Base-by-base conservation (phyloP, 345 rosid species). In the Sisymbrium altissimum region DNA sequence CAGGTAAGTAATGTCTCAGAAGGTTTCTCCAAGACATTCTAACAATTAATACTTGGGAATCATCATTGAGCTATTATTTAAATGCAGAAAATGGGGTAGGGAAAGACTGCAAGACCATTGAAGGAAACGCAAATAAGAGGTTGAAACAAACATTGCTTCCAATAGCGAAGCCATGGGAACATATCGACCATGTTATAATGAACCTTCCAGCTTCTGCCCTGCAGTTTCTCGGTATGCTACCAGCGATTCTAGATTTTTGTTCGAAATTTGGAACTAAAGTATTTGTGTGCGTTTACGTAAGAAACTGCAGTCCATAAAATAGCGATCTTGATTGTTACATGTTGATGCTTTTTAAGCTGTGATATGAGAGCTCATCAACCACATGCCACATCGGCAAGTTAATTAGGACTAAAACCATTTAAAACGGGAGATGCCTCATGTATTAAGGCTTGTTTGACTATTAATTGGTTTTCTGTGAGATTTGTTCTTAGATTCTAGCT, bases 161-260 rank as follows among this genome's bases (percentile, higher is more conserved):
- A 55, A 64, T 77, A 18, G 46, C 87, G 45, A 92, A 84, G 85
- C 79, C 96, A 1, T 87, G 96, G 97, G 96, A 90, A 80, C 97
- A 92, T 76, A 71, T 92, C 59, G 97, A 95, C 83, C 99, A 92
- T 80, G 81, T 95, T 55, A 84, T 95, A 45, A 95, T 95, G 99
- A 95, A 95, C 82, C 99, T 95, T 78, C 99, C 99, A 48, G 99
- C 96, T 64, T 95, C 99, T 77, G 97, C 97, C 64, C 66, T 90
- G 61, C 77, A 85, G 50, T 95, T 95, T 83, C 83, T 95, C 41
- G 97, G 97, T 92, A 84, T 14, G 62, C 40, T 50, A 11, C 18
- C 23, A 18, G 43, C 5, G 25, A 2, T 53, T 35, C 6, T 59
- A 10, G 5, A 7, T 23, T 38, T 30, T 53, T 33, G 6, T 41